Conservation (phyloP, 2,329 filamentous ascomycete species). For the Fusarium sp. region DNA sequence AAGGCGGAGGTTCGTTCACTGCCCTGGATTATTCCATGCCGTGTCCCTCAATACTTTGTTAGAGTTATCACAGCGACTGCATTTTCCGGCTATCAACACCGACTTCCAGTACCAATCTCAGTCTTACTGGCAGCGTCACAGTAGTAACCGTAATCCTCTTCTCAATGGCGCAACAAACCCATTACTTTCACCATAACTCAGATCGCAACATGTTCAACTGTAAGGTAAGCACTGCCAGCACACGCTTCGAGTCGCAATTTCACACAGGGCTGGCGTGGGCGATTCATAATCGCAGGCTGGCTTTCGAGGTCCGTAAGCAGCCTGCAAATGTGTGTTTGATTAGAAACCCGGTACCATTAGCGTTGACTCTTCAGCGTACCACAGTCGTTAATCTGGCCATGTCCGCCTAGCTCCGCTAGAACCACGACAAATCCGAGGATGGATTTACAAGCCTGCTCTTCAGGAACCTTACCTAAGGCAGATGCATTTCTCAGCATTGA, state of each 20-base stretch:
- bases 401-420: slow-evolving; percentile 28
- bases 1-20: slow-evolving; percentile 7
- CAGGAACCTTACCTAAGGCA: slow-evolving; percentile 15
- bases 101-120: neutral
- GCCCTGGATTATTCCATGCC: slow-evolving; percentile 5
- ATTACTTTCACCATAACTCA: neutral
- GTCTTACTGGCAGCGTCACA: neutral
- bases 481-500: slow-evolving; percentile 34
- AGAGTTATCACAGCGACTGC: slow-evolving; percentile 3
- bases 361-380: slow-evolving; percentile 18
- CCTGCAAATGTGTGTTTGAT: slow-evolving; percentile 24
- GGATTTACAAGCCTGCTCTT: slow-evolving; percentile 29
- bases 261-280: slow-evolving; percentile 33
- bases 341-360: slow-evolving; percentile 32
- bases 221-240: slow-evolving; percentile 12
- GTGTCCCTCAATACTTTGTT: neutral
- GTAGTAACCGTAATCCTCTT: neutral
- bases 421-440: slow-evolving; percentile 27
- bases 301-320: slow-evolving; percentile 26
- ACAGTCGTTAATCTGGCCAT: slow-evolving; percentile 10
- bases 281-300: slow-evolving; percentile 37
- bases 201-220: neutral
- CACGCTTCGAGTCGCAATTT: slow-evolving; percentile 22
- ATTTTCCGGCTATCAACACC: slow-evolving; percentile 3
- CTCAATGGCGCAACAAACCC: slow-evolving; percentile 4